Base-by-base conservation (phyloP, 202 grass and related monocot genomes). In the Setaria italica region DNA sequence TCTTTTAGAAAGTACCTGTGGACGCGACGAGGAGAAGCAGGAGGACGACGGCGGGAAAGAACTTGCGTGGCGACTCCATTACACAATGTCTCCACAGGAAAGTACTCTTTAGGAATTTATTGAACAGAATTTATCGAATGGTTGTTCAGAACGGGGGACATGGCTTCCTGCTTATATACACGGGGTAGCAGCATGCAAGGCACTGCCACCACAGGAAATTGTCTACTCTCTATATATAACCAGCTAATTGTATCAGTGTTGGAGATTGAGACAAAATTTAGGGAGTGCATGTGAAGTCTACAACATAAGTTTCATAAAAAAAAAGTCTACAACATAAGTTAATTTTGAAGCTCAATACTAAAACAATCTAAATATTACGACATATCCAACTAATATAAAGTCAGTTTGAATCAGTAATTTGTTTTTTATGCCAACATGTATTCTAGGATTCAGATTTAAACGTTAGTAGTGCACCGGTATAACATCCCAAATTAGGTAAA, bases 1-100 rank as follows among this genome's bases (percentile, higher is more conserved):
- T 34, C 5, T 37, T 37, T 54, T 19, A 54, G 8, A 54, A 67
- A 15, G 37, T 63, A 86, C 57, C 68, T 0, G 59, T 57, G 58
- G 16, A 2, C 3, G 30, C 34, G 21, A 75, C 33, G 10, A 86
- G 47, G 4, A 86, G 47, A 7, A 86, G 47, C 2, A 86, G 34
- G 20, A 72, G 20, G 37, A 33, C n/a, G 2, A 57, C 29, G 7
- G 34, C 69, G 0, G 59, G 69, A 15, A 74, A 54, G 7, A 86
- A 30, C 58, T 47, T 86, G 17, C 21, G 46, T 17, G 84, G 33
- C 19, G 79, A 62, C 42, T 68, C 85, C 85, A 87, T 87, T 39
- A 25, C 25, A 25, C 5, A 41, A 5, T 45, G 9, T 46, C 13
- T 45, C 35, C 0, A 46, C 5, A 6, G 9, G 15, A 16, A 29